These are phyloP conservation scores for Pistacia integerrima DNA, from an alignment of 345 rosid species.

Conservation along the genomic window DNA sequence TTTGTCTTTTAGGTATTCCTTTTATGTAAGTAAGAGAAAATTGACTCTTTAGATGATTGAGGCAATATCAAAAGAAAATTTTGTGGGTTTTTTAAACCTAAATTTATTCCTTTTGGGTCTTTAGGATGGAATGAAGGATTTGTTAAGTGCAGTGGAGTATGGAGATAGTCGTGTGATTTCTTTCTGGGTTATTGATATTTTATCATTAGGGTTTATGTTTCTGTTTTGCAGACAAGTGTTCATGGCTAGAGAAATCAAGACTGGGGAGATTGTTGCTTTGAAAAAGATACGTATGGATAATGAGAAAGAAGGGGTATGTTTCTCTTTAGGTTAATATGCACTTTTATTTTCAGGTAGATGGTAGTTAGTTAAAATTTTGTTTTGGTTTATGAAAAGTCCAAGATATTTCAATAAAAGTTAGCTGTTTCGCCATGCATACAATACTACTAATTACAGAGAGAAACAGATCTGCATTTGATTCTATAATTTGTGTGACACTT, in stretches of 20 bases:
- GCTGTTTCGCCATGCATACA: neutral
- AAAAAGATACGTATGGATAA: constrained; percentile 98
- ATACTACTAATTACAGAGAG: too few relatives aligned
- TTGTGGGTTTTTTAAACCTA: neutral
- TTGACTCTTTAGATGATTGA: too few relatives aligned
- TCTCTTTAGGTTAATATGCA: neutral
- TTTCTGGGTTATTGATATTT: neutral
- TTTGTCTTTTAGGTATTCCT: too few relatives aligned
- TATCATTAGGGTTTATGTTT: neutral
- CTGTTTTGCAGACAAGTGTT: constrained; percentile 76
- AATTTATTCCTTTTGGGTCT: neutral
- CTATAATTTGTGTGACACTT: neutral
- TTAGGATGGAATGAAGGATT: neutral
- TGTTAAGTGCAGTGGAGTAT: constrained; percentile 30
- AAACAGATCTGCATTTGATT: neutral
- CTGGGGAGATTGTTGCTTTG: constrained; percentile 92
- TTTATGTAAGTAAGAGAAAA: too few relatives aligned
- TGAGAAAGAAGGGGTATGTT: constrained; percentile 92
- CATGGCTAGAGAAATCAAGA: constrained; percentile 88
- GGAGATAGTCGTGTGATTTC: neutral
- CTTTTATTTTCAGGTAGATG: too few relatives aligned
- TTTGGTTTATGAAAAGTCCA: neutral
- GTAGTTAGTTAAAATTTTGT: neutral
- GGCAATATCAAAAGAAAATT: too few relatives aligned
- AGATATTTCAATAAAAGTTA: neutral